phyloP scores from a whole-genome alignment of 306 rosid genomes.

The Inga leiocalycina region DNA sequence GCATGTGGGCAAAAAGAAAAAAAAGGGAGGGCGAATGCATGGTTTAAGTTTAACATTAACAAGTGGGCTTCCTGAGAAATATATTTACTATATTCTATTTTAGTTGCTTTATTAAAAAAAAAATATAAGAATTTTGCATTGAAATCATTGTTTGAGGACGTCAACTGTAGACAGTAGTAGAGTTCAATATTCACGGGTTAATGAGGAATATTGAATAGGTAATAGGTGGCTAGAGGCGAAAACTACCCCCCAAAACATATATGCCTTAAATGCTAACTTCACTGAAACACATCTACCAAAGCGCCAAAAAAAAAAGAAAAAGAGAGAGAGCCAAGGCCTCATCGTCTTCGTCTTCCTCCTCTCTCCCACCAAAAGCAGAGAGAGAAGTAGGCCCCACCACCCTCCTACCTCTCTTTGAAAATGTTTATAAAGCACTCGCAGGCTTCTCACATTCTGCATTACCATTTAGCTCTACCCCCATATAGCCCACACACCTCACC shows the following conservation, averaged over 20 bases:
- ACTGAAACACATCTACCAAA: slow-evolving; percentile 11
- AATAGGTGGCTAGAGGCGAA: background rate
- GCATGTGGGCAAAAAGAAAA: too few species aligned
- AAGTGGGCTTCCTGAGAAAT: background rate
- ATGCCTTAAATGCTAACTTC: background rate
- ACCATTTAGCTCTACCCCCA: slow-evolving; percentile 26
- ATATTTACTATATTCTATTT: background rate
- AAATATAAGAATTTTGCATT: background rate
- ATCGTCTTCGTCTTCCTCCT: background rate
- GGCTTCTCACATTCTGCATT: slow-evolving; percentile 12
- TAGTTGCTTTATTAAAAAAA: background rate
- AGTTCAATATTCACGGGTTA: background rate
- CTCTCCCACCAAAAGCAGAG: background rate
- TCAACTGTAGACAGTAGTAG: background rate
- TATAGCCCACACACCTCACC: slow-evolving; percentile 24
- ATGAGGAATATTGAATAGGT: background rate
- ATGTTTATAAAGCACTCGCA: slow-evolving; percentile 41
- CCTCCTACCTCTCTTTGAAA: slow-evolving; percentile 30
- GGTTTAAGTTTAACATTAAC: too few species aligned
- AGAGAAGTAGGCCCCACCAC: slow-evolving; percentile 35
- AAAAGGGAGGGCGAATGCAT: too few species aligned
- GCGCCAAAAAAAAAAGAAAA: background rate
- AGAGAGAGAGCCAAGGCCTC: background rate
- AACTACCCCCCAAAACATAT: too few species aligned
- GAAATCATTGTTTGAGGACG: background rate